Evolutionary conservation across 768 basidiomycete species (phyloP).

Genomic region (Thelephora aurantiotincta): DNA sequence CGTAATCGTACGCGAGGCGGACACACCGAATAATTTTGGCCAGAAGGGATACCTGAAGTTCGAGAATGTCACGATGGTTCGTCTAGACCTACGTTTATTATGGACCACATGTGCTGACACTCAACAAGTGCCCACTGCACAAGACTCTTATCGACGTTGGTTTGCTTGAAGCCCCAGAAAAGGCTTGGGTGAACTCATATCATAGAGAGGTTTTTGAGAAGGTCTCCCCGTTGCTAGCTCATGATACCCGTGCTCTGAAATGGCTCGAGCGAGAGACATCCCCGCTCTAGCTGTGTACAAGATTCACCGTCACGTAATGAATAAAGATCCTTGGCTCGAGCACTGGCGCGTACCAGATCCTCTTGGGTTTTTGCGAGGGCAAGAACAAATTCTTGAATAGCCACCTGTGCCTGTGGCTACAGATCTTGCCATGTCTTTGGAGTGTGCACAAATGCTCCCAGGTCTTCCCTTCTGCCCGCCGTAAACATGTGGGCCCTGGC

Average conservation of each 20-base stretch:
- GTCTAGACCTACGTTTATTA: constrained; percentile 13
- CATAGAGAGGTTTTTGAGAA: constrained; percentile 66
- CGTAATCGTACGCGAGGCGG: constrained; percentile 55
- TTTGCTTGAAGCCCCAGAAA: constrained; percentile 56
- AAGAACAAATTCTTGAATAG: too few relatives aligned
- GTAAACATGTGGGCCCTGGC: too few relatives aligned
- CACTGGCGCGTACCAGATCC: too few relatives aligned
- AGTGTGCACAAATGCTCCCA: too few relatives aligned
- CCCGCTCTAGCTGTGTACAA: constrained; percentile 8
- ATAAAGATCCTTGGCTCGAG: too few relatives aligned
- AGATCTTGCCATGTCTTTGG: too few relatives aligned
- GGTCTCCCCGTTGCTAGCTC: constrained; percentile 53
- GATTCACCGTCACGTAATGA: too few relatives aligned
- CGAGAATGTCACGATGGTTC: constrained; percentile 79
- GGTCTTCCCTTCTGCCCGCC: too few relatives aligned
- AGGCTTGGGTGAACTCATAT: constrained; percentile 72
- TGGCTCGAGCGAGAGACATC: constrained; percentile 53
- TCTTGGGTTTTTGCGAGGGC: too few relatives aligned
- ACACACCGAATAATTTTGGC: constrained; percentile 68
- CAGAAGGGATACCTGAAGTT: constrained; percentile 74
- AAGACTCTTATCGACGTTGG: constrained; percentile 59
- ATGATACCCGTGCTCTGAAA: constrained; percentile 41
- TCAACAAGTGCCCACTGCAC: constrained; percentile 64
- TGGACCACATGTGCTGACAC: neutral
- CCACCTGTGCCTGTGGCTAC: too few relatives aligned